Evolutionary conservation across 2,329 filamentous ascomycete genomes (phyloP).

Genomic region (Thyridium curvatum): DNA sequence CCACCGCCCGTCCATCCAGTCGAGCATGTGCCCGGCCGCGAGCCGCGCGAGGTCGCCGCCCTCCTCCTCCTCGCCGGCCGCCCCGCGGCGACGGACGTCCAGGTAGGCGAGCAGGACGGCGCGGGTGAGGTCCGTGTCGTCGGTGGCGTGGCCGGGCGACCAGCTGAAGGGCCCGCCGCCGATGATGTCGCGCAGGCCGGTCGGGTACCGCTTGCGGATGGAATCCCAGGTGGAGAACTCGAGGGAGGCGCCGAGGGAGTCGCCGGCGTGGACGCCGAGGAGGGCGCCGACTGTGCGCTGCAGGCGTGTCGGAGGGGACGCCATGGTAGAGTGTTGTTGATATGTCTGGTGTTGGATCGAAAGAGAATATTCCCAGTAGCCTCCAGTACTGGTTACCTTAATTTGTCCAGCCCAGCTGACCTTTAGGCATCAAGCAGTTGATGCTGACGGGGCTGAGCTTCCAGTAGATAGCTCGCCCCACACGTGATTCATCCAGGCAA

Average conservation of each 20-base stretch:
- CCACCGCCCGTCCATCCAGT: slow-evolving; percentile 36
- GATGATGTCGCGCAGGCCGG: slow-evolving; percentile 31
- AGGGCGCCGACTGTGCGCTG: slow-evolving; percentile 33
- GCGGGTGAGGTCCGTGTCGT: slow-evolving; percentile 41
- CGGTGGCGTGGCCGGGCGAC: slow-evolving; percentile 36
- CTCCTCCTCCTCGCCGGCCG: neutral
- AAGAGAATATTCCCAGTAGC: no score
- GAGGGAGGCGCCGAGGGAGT: slow-evolving; percentile 37
- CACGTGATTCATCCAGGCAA: no score
- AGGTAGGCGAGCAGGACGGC: slow-evolving; percentile 36
- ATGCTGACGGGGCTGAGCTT: no score
- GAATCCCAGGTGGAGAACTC: slow-evolving; percentile 30
- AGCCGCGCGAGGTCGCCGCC: slow-evolving; percentile 21
- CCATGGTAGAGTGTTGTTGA: no score
- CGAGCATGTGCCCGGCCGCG: slow-evolving; percentile 31
- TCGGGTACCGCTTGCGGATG: slow-evolving; percentile 26
- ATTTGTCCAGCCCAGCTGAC: no score
- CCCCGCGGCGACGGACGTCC: slow-evolving; percentile 10
- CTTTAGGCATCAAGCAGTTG: no score
- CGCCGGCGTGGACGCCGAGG: slow-evolving; percentile 38
- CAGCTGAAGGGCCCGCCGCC: slow-evolving; percentile 37
- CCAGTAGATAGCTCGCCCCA: no score
- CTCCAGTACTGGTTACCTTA: no score
- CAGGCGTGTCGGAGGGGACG: slow-evolving; percentile 1
- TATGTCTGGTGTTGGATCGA: no score